These are phyloP conservation scores for Penicillium polonicum DNA, from an alignment of 2,329 filamentous ascomycete genomes.

Conservation along the genomic window DNA sequence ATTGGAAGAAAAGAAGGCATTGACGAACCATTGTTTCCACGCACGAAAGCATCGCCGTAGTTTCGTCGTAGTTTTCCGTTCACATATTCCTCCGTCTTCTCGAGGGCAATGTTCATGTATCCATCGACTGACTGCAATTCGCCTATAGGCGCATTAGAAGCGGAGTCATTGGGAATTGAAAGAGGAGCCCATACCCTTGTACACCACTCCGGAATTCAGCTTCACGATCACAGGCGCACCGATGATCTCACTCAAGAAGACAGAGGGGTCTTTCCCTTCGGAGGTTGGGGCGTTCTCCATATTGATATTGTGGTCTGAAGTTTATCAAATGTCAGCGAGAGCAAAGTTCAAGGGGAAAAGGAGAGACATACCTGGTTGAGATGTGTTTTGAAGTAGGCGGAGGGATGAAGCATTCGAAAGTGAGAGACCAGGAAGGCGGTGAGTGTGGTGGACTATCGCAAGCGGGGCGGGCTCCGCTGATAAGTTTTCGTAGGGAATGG, in stretches of 20 bases:
- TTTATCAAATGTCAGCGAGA: neutral
- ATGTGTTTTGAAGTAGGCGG: neutral
- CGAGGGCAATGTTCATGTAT: slow-evolving; percentile 99
- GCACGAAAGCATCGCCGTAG: slow-evolving; percentile 92
- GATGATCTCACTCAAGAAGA: slow-evolving; percentile 91
- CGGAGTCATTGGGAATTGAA: neutral
- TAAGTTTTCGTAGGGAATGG: neutral
- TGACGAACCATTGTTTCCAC: slow-evolving; percentile 84
- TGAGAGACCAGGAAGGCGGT: slow-evolving; percentile 8
- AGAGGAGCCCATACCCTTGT: slow-evolving; percentile 68
- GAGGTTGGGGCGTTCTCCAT: slow-evolving; percentile 73
- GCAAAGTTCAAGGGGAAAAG: neutral
- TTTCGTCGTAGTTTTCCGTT: slow-evolving; percentile 77
- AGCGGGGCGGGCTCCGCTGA: slow-evolving; percentile 5
- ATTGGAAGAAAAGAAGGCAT: neutral
- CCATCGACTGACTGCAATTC: slow-evolving; percentile 96
- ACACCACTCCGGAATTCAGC: slow-evolving; percentile 96
- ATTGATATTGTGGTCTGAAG: neutral
- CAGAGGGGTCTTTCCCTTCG: slow-evolving; percentile 87
- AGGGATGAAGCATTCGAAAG: slow-evolving; percentile 6
- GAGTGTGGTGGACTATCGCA: slow-evolving; percentile 6
- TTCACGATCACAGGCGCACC: slow-evolving; percentile 93
- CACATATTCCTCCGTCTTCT: slow-evolving; percentile 90
- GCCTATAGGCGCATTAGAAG: slow-evolving; percentile 53
- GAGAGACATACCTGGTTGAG: neutral